phyloP scores from a whole-genome alignment of 345 rosid genomes.

The Citrus inodora region DNA sequence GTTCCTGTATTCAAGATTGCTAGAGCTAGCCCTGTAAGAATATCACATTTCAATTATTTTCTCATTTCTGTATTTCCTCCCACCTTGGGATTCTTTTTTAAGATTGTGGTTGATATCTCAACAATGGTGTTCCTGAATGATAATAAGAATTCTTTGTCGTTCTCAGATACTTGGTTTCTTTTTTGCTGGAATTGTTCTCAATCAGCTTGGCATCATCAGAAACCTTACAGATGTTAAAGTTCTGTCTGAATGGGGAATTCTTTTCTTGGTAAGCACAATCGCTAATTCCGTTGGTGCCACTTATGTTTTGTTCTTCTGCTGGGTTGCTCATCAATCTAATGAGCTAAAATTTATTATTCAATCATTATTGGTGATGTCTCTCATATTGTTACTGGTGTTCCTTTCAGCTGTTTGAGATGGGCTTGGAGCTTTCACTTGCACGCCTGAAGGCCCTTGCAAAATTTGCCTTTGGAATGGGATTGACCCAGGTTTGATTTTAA shows the following conservation, averaged over 20 bases:
- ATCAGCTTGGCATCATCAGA: constrained; percentile 86
- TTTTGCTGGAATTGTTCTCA: constrained; percentile 90
- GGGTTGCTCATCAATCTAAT: background rate
- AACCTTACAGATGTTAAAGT: constrained; percentile 91
- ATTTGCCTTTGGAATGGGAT: constrained; percentile 95
- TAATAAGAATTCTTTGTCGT: constrained; percentile 12
- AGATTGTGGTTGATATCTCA: background rate
- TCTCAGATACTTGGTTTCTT: constrained; percentile 96
- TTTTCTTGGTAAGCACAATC: constrained; percentile 68
- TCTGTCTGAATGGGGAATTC: constrained; percentile 98
- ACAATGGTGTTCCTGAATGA: background rate
- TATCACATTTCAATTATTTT: background rate
- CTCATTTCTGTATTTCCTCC: background rate
- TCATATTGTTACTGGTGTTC: constrained; percentile 2
- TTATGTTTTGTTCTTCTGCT: background rate
- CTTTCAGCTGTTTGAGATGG: constrained; percentile 96
- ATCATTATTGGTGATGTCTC: background rate
- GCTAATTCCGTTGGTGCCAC: background rate
- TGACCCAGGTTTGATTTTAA: constrained; percentile 70
- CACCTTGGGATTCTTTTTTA: background rate
- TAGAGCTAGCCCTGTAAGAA: constrained; percentile 89
- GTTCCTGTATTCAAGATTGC: constrained; percentile 83
- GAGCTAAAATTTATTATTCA: background rate
- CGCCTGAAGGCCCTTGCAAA: constrained; percentile 95
- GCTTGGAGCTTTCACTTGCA: constrained; percentile 94